Evolutionary conservation across 192 early-diverging fungal species (phyloP).

Genomic region (Dissophora globulifera): DNA sequence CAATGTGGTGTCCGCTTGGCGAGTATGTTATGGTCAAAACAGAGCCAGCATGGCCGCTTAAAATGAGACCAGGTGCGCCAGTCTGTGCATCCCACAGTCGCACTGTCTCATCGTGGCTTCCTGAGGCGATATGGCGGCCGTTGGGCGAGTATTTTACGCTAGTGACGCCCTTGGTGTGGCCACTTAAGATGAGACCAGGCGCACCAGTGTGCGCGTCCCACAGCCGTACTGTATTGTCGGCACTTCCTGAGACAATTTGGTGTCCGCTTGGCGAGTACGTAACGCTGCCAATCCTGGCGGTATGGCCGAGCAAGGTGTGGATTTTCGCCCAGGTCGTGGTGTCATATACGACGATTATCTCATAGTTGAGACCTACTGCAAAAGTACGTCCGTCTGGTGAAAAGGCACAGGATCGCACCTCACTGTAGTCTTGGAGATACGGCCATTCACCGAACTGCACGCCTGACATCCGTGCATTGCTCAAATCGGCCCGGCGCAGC

Average conservation of each 20-base stretch:
- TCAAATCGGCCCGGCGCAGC: constrained; percentile 1
- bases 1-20: neutral
- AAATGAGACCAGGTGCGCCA: neutral
- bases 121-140: constrained; percentile 14
- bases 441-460: no score
- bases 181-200: neutral
- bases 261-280: constrained; percentile 1
- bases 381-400: no score
- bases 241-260: neutral
- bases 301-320: no score
- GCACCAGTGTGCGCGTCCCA: neutral
- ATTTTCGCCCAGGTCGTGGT: no score
- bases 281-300: neutral
- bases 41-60: neutral
- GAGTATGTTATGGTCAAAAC: neutral
- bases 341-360: no score
- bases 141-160: constrained; percentile 4
- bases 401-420: no score
- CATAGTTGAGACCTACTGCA: no score
- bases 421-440: no score
- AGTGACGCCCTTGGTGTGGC: neutral
- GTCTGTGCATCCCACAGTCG: neutral
- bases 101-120: constrained; percentile 4
- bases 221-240: neutral
- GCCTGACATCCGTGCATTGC: neutral